phyloP scores from a whole-genome alignment of 164 flowering plant genomes.

The Magnolia changhungtana region DNA sequence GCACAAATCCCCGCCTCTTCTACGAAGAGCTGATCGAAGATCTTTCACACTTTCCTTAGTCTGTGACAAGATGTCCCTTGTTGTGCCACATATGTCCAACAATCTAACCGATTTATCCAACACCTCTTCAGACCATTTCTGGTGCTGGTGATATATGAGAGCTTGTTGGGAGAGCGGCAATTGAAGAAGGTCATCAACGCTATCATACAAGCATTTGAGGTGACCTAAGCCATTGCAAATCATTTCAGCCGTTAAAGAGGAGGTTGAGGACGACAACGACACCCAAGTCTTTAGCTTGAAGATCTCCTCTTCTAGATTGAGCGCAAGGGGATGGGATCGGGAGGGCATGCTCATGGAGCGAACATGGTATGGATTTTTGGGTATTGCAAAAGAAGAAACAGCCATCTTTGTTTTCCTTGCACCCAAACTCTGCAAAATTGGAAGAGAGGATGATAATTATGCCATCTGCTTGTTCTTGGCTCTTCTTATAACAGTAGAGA shows the following conservation, averaged over 20 bases:
- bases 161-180: constrained; percentile 13
- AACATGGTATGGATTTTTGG: not conserved
- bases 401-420: not conserved
- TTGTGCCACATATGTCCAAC: constrained; percentile 31
- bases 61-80: constrained; percentile 25
- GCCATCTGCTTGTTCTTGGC: too few species aligned
- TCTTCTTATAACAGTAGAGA: not conserved
- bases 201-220: constrained; percentile 11
- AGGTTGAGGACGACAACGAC: not conserved
- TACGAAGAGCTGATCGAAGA: constrained; percentile 33
- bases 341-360: constrained; percentile 2
- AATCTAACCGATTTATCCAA: constrained; percentile 35
- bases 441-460: not conserved
- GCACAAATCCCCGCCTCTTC: constrained; percentile 16
- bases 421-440: not conserved
- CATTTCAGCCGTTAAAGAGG: not conserved
- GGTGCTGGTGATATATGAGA: constrained; percentile 9
- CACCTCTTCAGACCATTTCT: constrained; percentile 27
- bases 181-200: constrained; percentile 18
- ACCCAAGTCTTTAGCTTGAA: not conserved
- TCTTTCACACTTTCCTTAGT: constrained; percentile 29
- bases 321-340: not conserved
- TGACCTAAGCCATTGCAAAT: not conserved
- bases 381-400: not conserved
- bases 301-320: not conserved